A percentile compares a stretch with the other conserved stretches of the same genome.
Conservation (phyloP, 225 moss, liverwort and hornwort genomes). For the Straminergon stramineum region DNA sequence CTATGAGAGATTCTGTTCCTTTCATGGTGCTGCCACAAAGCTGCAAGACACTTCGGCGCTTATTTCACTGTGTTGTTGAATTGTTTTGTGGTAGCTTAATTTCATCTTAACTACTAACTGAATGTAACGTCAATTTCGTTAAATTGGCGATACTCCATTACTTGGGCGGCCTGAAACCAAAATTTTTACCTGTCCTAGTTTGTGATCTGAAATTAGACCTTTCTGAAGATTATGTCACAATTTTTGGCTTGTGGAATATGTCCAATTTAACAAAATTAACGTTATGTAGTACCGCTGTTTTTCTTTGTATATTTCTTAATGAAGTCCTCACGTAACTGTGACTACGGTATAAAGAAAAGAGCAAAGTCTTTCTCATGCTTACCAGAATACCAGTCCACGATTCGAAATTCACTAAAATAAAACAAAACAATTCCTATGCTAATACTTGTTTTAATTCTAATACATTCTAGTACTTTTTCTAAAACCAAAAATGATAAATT, state of each 20-base stretch:
- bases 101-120: neutral
- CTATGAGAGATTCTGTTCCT: neutral
- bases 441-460: neutral
- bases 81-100: neutral
- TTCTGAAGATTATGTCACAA: too few relatives aligned
- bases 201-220: too few relatives aligned
- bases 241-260: too few relatives aligned
- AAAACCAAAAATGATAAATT: neutral
- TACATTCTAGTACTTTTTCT: neutral
- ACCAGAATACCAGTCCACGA: neutral
- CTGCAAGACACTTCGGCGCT: neutral
- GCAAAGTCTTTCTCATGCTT: neutral
- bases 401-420: neutral
- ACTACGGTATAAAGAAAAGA: neutral
- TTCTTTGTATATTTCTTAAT: too few relatives aligned
- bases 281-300: neutral
- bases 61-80: neutral
- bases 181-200: too few relatives aligned
- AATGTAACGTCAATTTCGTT: neutral
- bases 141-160: too few relatives aligned
- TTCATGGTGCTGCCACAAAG: neutral
- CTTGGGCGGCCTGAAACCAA: too few relatives aligned
- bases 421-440: neutral
- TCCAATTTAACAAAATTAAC: too few relatives aligned
- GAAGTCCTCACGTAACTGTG: neutral